These are phyloP conservation scores for Teratosphaeria destructans DNA, from an alignment of 2,329 filamentous ascomycete species.

Conservation along the genomic window DNA sequence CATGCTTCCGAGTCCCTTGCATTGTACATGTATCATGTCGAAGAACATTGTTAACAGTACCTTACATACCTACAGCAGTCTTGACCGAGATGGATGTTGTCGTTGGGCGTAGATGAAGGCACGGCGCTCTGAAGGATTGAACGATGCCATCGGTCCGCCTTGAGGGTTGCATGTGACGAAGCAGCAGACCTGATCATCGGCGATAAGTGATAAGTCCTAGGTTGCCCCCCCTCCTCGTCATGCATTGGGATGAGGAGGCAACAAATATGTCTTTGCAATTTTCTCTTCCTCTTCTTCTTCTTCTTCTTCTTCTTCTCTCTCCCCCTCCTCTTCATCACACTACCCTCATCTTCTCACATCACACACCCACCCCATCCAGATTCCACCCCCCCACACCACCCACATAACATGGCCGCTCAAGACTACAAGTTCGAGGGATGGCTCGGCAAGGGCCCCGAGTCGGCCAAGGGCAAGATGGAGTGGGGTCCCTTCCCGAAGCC, in stretches of 20 bases:
- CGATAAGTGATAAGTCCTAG: background rate
- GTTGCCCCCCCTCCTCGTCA: background rate
- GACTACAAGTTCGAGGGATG: constrained; percentile 44
- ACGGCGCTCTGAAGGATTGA: background rate
- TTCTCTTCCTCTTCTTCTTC: background rate
- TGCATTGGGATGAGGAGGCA: background rate
- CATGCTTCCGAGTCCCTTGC: background rate
- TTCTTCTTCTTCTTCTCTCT: background rate
- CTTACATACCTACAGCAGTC: background rate
- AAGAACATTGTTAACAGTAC: background rate
- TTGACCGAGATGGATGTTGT: background rate
- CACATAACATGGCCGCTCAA: background rate
- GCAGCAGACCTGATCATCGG: background rate
- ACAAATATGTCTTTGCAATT: background rate
- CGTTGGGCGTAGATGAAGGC: background rate
- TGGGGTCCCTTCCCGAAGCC: constrained; percentile 27
- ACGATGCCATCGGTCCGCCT: background rate
- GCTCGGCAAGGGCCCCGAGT: constrained; percentile 41
- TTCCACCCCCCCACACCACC: background rate
- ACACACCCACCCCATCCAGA: background rate
- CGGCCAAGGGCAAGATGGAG: constrained; percentile 44
- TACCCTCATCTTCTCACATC: background rate
- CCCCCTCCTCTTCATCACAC: too few species aligned
- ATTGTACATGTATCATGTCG: background rate
- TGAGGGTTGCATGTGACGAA: background rate